Conservation (phyloP, 805 yeast species). For the Candida sithepensis region DNA sequence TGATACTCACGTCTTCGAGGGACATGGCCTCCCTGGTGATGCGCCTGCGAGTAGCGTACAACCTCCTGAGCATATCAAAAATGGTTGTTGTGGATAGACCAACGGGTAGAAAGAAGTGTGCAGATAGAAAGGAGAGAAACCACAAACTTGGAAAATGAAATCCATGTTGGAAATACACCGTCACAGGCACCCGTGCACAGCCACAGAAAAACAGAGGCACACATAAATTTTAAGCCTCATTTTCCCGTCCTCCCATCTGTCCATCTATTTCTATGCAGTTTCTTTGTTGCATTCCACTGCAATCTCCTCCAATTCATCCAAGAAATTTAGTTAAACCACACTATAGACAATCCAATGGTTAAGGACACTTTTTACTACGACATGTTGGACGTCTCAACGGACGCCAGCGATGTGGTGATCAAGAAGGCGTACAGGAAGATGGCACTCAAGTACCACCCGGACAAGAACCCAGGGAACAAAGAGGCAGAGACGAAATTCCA, state of each 20-base stretch:
- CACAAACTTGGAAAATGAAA: no score
- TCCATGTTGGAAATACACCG: not conserved
- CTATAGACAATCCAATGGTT: no score
- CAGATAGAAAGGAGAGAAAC: not conserved
- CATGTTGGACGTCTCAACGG: constrained; percentile 50
- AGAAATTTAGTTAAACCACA: no score
- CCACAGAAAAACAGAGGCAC: not conserved
- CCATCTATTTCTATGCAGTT: not conserved
- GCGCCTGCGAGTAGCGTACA: not conserved
- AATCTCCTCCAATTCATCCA: not conserved
- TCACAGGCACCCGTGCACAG: not conserved
- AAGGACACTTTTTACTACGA: constrained; percentile 75
- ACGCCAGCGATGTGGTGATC: constrained; percentile 63
- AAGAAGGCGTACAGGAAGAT: constrained; percentile 78
- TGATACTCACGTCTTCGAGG: not conserved
- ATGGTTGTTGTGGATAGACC: not conserved
- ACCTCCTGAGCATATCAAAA: not conserved
- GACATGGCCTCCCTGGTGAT: not conserved
- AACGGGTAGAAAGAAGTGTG: no score
- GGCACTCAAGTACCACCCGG: constrained; percentile 77
- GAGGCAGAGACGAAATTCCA: constrained; percentile 71
- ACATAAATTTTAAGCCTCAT: no score
- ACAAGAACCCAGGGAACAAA: constrained; percentile 75
- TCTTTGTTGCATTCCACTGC: not conserved
- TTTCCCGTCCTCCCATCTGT: not conserved